Conservation (phyloP, 768 basidiomycete genomes). For the Auricularia cornea region DNA sequence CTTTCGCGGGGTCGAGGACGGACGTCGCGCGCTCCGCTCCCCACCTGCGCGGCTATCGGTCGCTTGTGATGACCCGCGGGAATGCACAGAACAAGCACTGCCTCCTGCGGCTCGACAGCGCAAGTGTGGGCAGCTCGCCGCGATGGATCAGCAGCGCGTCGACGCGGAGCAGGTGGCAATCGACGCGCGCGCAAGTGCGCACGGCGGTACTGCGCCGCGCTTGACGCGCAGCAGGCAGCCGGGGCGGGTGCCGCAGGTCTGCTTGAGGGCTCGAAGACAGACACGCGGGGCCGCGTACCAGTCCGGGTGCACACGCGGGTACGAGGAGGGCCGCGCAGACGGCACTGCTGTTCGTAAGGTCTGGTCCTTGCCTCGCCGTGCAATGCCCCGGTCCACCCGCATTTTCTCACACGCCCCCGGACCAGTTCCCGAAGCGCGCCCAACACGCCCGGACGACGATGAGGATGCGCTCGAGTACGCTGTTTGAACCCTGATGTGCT, state of each 20-base stretch:
- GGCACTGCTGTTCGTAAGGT: constrained; percentile 25
- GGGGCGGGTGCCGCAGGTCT: constrained; percentile 35
- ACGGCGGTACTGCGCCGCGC: constrained; percentile 33
- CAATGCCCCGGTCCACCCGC: no score
- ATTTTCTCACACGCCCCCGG: no score
- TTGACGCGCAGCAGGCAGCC: constrained; percentile 38
- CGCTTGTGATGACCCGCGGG: neutral
- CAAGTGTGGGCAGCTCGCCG: constrained; percentile 19
- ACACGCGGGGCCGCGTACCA: neutral
- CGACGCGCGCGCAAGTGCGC: constrained; percentile 37
- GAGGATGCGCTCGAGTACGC: no score
- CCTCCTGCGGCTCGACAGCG: constrained; percentile 38
- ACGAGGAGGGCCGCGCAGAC: constrained; percentile 34
- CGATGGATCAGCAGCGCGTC: constrained; percentile 29
- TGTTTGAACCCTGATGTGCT: no score
- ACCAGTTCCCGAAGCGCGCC: no score
- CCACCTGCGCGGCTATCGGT: neutral
- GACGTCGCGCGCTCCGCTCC: no score
- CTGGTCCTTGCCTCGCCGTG: no score
- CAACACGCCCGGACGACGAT: no score
- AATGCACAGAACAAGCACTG: constrained; percentile 26
- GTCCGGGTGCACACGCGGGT: constrained; percentile 16
- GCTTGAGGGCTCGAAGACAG: constrained; percentile 35
- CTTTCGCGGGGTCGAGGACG: no score
- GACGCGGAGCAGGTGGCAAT: constrained; percentile 37